Base-by-base conservation (phyloP, 176 grass and related monocot species). In the Canna indica region DNA sequence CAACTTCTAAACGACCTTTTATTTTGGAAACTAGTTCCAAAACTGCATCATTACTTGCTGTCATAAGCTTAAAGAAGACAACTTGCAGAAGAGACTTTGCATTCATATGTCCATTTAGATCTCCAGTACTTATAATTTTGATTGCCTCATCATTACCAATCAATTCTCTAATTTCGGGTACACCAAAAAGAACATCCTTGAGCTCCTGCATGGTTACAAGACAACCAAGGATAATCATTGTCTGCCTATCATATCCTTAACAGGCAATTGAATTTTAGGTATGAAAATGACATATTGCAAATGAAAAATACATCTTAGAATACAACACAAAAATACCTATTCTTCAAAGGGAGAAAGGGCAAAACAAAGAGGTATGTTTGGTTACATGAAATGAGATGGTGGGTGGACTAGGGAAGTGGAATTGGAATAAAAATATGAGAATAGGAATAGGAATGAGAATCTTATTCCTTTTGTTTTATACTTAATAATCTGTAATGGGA, bases 11-110 rank as follows among this genome's bases (percentile, higher is more conserved):
- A 25, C 88, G 88, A 61, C 1, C 54, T 75, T 78, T 88, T 66
- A 96, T 47, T 73, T 84, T 91, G n/a, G 52, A 60, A 16, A 91
- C 59, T 48, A 85, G 36, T 81, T 84, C 67, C 15, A 85, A 90
- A 80, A 91, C 75, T 64, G 59, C 36, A 12, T 84, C 91, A 58
- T 86, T 85, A 80, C 38, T 91, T 26, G 85, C 83, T 67, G 54
- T 82, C 91, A 91, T 96, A 65, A 96, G 76, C 76, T 83, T 91
- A 66, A 75, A 71, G 41, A 96, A 91, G 29, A 84, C 73, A 67
- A 83, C 84, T 31, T 76, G 68, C 35, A 96, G 71, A 78, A 35
- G 64, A 34, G 36, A 60, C 67, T 86, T 96, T 60, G 76, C 47
- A 77, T 81, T 80, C 35, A 60, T 68, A 36, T 48, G 41, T 17